Conservation (phyloP, 129 eudicot genomes). For the Saussurea involucrata region DNA sequence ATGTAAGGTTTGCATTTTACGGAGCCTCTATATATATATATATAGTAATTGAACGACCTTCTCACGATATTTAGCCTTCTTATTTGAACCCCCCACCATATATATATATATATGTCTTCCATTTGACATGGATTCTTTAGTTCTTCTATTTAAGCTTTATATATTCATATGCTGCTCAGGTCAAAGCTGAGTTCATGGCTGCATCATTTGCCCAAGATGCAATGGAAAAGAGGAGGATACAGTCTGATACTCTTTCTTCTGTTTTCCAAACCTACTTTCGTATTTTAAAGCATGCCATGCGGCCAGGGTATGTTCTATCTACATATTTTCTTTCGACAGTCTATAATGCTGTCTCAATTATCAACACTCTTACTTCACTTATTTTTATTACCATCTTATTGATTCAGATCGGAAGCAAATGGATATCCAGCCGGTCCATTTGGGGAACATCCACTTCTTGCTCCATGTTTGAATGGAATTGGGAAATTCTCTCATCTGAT, state of each 20-base stretch:
- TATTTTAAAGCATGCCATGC: slow-evolving; percentile 50
- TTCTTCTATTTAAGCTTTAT: not conserved
- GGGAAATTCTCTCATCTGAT: slow-evolving; percentile 69
- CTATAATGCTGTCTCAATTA: not conserved
- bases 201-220: slow-evolving; percentile 62
- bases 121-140: not conserved
- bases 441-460: slow-evolving; percentile 56
- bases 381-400: not conserved
- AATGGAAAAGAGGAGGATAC: slow-evolving; percentile 53
- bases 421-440: slow-evolving; percentile 11
- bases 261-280: slow-evolving; percentile 64
- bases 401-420: slow-evolving; percentile 34
- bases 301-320: slow-evolving; percentile 36
- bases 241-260: slow-evolving; percentile 59
- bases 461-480: slow-evolving; percentile 63
- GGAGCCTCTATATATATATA: too few species aligned
- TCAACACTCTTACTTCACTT: not conserved
- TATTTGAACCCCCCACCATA: not conserved
- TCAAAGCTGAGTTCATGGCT: slow-evolving; percentile 64
- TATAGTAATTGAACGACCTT: too few species aligned
- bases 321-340: not conserved
- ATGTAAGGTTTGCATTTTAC: too few species aligned
- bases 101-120: not conserved
- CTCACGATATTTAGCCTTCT: too few species aligned
- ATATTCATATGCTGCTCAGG: slow-evolving; percentile 35